Evolutionary conservation across 257 asterid species (phyloP).

Genomic region (Datura wrightii): DNA sequence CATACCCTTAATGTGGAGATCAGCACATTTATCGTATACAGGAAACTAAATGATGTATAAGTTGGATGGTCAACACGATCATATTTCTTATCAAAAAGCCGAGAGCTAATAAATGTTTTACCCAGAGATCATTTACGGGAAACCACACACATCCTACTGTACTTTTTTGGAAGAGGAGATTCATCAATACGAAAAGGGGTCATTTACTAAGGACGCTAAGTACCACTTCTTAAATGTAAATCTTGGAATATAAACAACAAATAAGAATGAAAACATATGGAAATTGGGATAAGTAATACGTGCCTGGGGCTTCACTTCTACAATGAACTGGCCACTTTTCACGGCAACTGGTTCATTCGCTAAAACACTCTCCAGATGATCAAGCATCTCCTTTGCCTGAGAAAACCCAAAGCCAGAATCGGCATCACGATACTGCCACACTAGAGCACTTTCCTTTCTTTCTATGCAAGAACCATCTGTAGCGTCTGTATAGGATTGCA

Average conservation of each 20-base stretch:
- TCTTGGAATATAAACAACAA: conserved; percentile 6
- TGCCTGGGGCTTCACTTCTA: conserved; percentile 96
- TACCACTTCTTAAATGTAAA: background rate
- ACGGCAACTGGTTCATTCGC: conserved; percentile 96
- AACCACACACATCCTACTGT: background rate
- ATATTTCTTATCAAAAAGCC: background rate
- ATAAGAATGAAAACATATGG: conserved; percentile 11
- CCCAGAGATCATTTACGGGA: conserved; percentile 10
- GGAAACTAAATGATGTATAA: background rate
- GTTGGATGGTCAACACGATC: conserved; percentile 19
- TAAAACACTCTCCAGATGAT: conserved; percentile 89
- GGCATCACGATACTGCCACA: conserved; percentile 91
- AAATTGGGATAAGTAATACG: conserved; percentile 33
- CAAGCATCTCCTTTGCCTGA: conserved; percentile 93
- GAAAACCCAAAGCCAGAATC: conserved; percentile 83
- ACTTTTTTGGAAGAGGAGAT: conserved; percentile 13
- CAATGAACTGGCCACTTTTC: conserved; percentile 89
- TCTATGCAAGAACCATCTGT: conserved; percentile 91
- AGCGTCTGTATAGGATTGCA: conserved; percentile 87
- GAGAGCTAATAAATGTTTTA: background rate
- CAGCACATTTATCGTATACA: background rate
- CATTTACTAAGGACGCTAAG: background rate
- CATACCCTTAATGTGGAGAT: conserved; percentile 15
- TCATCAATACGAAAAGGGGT: background rate
- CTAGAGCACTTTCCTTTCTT: conserved; percentile 84